Evolutionary conservation across 2,329 filamentous ascomycete genomes (phyloP), one percentile per base, ranked within the genome.

Genomic region (Phialophora chinensis): DNA sequence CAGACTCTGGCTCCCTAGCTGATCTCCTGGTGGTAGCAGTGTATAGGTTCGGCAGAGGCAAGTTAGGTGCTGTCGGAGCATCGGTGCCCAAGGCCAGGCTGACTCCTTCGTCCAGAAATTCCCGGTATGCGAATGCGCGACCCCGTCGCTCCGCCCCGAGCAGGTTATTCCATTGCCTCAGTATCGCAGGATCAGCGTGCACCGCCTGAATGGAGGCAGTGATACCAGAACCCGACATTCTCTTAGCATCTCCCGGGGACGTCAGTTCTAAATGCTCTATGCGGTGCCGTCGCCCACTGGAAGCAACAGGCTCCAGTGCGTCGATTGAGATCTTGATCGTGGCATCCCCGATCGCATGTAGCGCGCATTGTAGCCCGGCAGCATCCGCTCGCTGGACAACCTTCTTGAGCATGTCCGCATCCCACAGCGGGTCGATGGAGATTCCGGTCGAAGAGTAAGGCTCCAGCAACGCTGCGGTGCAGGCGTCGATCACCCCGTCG

Each of bases 191-290:
- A 56, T 79, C 78, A 0, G 76, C 75, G 62, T 79, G 78, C 0
- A 79, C 78, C 0, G 78, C 75, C 56, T 79, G 78, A 4, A 79
- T 73, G 0, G 78, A 79, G 1, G 78, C 78, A 0, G 77, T 79
- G 69, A 84, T 83, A 2, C 82, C 82, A 1, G 82, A 74, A 54
- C 79, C 67, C 0, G 80, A 81, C 4, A 85, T 75, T n/a, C 82
- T 73, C 56, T 75, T 78, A 1, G 82, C 82, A 67, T 84, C 82
- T 66, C 80, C 78, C 0, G 81, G 80, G 0, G 80, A 77, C 0
- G 81, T 81, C 64, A 85, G 74, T 67, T 85, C 83, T 11, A 85
- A 75, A 73, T 85, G 83, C 71, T 85, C 83, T 66, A 85, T 84
- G 55, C 83, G 78, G 67, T 84, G 83, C 25, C 83, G 77, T 52